Evolutionary conservation across 202 grass and related monocot genomes (phyloP).

Genomic region (Setaria viridis): DNA sequence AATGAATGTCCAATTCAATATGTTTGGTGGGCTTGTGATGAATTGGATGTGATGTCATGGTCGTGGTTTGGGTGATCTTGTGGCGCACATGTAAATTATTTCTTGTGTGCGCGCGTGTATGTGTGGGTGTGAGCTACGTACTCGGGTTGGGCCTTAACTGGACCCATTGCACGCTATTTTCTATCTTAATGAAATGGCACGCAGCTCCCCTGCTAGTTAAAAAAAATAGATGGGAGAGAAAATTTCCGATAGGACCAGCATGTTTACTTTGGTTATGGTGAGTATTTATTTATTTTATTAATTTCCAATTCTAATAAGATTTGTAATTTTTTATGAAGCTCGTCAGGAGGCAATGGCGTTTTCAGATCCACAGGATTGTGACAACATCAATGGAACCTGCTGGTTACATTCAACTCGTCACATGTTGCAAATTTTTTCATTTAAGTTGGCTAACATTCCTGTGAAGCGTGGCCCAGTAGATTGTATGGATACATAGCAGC

Average conservation of each 20-base stretch:
- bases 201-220: too few species aligned
- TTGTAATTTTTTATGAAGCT: conserved; percentile 16
- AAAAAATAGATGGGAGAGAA: too few species aligned
- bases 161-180: too few species aligned
- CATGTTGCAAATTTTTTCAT: background rate
- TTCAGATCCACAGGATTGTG: background rate
- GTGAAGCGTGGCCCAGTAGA: background rate
- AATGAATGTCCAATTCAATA: too few species aligned
- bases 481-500: background rate
- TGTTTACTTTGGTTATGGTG: background rate
- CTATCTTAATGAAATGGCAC: too few species aligned
- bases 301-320: conserved; percentile 2
- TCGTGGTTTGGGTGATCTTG: too few species aligned
- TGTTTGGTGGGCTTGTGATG: too few species aligned
- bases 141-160: too few species aligned
- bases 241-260: background rate
- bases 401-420: background rate
- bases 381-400: background rate
- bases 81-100: too few species aligned
- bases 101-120: too few species aligned
- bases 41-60: too few species aligned
- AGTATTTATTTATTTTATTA: background rate
- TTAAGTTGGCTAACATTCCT: background rate
- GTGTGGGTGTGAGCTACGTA: too few species aligned
- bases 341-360: background rate